Percentiles rank a stretch among this genome's conserved stretches.
Evolutionary conservation across 768 basidiomycete genomes (phyloP).

Genomic region (Boletales sp.): DNA sequence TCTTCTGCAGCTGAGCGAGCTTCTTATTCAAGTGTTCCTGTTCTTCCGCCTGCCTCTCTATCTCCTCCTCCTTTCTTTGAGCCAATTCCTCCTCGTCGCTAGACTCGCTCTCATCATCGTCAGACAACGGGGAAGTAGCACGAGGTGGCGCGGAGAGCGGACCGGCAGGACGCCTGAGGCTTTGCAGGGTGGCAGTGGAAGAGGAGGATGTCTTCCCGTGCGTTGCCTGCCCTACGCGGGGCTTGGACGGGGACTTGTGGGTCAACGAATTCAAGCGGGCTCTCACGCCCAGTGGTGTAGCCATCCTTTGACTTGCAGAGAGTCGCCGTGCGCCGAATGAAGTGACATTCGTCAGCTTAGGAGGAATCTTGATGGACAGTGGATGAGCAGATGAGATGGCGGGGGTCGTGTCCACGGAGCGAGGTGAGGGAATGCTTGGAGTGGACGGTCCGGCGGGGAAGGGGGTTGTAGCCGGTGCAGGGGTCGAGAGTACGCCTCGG

Average conservation of each 20-base stretch:
- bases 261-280: conserved; percentile 70
- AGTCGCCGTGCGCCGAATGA: conserved; percentile 21
- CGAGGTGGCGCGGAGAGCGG: conserved; percentile 31
- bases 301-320: conserved; percentile 41
- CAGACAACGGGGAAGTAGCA: conserved; percentile 50
- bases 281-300: conserved; percentile 61
- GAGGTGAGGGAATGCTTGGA: conserved; percentile 8
- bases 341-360: conserved; percentile 6
- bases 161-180: conserved; percentile 29
- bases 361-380: conserved; percentile 23
- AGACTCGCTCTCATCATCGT: conserved; percentile 49
- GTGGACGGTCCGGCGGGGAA: conserved; percentile 13
- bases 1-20: conserved; percentile 60
- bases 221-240: conserved; percentile 8
- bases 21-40: conserved; percentile 66
- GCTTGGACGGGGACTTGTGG: conserved; percentile 43
- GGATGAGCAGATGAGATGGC: conserved; percentile 10
- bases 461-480: conserved; percentile 35
- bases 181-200: conserved; percentile 70
- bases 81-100: conserved; percentile 57
- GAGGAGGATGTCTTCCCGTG: conserved; percentile 57
- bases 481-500: conserved; percentile 51
- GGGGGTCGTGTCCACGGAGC: conserved; percentile 15
- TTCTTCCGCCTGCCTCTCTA: conserved; percentile 62
- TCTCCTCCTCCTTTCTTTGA: conserved; percentile 63